Percentiles rank a stretch among this genome's conserved stretches.
These are phyloP conservation scores for Globisporangium cystogenes DNA, from an alignment of 352 stramenopile species.

Conservation along the genomic window DNA sequence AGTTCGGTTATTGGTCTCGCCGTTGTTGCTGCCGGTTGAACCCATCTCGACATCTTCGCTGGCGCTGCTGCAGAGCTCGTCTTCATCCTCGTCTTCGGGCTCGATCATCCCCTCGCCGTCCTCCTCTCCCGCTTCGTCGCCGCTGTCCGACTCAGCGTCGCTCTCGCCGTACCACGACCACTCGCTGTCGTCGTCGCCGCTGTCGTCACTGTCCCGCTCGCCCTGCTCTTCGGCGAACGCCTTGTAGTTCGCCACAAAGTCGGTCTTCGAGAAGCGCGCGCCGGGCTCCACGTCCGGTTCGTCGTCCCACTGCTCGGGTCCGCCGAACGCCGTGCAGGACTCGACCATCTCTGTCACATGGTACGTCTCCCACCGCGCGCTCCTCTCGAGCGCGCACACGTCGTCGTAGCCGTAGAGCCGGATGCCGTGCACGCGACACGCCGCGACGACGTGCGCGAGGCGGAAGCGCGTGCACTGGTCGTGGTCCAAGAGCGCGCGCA, in stretches of 20 bases:
- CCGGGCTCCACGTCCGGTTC: conserved; percentile 61
- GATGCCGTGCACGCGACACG: conserved; percentile 60
- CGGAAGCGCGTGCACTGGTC: conserved; percentile 35
- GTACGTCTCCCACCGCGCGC: conserved; percentile 17
- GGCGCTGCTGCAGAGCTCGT: neutral
- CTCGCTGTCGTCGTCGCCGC: conserved; percentile 38
- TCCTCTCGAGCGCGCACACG: conserved; percentile 39
- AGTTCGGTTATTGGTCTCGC: conserved; percentile 14
- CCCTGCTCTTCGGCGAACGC: conserved; percentile 32
- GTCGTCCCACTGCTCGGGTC: conserved; percentile 14
- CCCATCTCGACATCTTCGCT: conserved; percentile 18
- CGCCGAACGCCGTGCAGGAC: conserved; percentile 18
- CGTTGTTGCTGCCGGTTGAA: conserved; percentile 5
- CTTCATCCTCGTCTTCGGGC: neutral
- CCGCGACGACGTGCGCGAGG: conserved; percentile 60
- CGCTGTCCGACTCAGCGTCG: conserved; percentile 41
- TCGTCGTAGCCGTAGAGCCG: conserved; percentile 80
- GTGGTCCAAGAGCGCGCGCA: conserved; percentile 44
- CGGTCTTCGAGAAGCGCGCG: conserved; percentile 37
- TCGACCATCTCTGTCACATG: conserved; percentile 79
- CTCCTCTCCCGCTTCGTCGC: conserved; percentile 14
- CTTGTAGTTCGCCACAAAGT: conserved; percentile 59
- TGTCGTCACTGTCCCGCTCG: conserved; percentile 39
- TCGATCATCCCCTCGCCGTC: neutral
- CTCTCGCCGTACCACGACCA: conserved; percentile 61